Evolutionary conservation across 176 grass and related monocot genomes (phyloP).

Genomic region (Pontederia paniculata): DNA sequence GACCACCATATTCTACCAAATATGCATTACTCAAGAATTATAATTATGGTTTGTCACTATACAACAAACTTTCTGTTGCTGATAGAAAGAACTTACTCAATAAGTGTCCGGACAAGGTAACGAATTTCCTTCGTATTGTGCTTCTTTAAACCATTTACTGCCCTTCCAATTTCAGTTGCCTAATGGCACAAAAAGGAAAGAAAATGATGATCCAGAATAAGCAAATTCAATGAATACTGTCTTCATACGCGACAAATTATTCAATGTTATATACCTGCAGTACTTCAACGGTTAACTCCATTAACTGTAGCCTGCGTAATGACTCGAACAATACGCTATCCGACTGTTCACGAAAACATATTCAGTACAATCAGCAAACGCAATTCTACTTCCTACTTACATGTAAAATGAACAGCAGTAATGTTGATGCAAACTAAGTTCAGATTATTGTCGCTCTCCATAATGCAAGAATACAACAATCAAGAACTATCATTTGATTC

Average conservation of each 20-base stretch:
- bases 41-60: too few species aligned
- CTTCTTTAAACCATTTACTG: slow-evolving; percentile 40
- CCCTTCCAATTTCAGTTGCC: slow-evolving; percentile 55
- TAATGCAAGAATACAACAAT: too few species aligned
- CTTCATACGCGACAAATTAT: not conserved
- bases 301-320: slow-evolving; percentile 41
- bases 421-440: too few species aligned
- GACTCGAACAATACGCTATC: slow-evolving; percentile 50
- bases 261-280: slow-evolving; percentile 31
- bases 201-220: slow-evolving; percentile 8
- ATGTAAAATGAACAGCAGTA: too few species aligned
- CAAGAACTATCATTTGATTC: too few species aligned
- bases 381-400: not conserved
- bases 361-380: slow-evolving; percentile 4
- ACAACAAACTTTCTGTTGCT: not conserved
- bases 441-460: too few species aligned
- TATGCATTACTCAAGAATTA: too few species aligned
- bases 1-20: too few species aligned
- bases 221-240: not conserved
- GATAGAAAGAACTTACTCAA: slow-evolving; percentile 32
- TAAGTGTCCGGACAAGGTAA: slow-evolving; percentile 49
- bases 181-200: slow-evolving; percentile 14
- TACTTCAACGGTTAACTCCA: slow-evolving; percentile 47
- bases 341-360: slow-evolving; percentile 30
- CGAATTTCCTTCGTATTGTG: slow-evolving; percentile 62